Percentiles rank a stretch among this genome's conserved stretches.
phyloP scores from a whole-genome alignment of 805 yeast genomes.

The Myxozyma kluyveri region DNA sequence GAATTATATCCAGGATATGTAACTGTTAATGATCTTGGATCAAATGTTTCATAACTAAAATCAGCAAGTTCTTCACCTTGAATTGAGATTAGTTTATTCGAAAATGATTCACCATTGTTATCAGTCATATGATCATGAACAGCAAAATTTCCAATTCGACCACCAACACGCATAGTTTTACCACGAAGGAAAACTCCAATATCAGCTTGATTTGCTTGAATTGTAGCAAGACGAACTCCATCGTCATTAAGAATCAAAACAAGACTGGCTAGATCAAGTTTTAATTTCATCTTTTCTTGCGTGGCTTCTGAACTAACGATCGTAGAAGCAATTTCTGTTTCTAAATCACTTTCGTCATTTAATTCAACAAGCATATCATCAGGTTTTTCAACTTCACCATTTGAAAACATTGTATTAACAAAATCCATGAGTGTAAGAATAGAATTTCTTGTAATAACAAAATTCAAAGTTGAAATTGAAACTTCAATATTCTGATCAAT shows the following conservation, averaged over 20 bases:
- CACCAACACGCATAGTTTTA: constrained; percentile 67
- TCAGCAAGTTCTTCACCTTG: constrained; percentile 81
- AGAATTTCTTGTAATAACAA: constrained; percentile 74
- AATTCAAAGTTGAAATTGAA: constrained; percentile 71
- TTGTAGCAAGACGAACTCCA: constrained; percentile 73
- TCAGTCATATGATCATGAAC: constrained; percentile 68
- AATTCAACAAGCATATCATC: constrained; percentile 11
- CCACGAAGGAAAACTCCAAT: constrained; percentile 66
- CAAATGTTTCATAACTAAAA: constrained; percentile 78
- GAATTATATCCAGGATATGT: constrained; percentile 48
- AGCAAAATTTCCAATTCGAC: constrained; percentile 74
- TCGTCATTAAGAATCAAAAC: constrained; percentile 78
- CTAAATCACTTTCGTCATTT: constrained; percentile 12
- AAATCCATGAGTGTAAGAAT: constrained; percentile 76
- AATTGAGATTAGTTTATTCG: constrained; percentile 67
- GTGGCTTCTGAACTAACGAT: constrained; percentile 10
- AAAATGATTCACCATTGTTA: constrained; percentile 51
- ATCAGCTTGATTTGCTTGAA: constrained; percentile 70
- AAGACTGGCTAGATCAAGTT: constrained; percentile 67
- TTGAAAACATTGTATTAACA: constrained; percentile 77
- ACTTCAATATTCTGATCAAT: constrained; percentile 75
- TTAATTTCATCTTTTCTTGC: constrained; percentile 52
- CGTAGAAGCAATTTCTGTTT: constrained; percentile 19
- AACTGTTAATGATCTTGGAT: constrained; percentile 46
- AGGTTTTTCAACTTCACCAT: constrained; percentile 4